Base-by-base conservation (phyloP, 1,284 basidiomycete species). In the Albatrellus sp. region DNA sequence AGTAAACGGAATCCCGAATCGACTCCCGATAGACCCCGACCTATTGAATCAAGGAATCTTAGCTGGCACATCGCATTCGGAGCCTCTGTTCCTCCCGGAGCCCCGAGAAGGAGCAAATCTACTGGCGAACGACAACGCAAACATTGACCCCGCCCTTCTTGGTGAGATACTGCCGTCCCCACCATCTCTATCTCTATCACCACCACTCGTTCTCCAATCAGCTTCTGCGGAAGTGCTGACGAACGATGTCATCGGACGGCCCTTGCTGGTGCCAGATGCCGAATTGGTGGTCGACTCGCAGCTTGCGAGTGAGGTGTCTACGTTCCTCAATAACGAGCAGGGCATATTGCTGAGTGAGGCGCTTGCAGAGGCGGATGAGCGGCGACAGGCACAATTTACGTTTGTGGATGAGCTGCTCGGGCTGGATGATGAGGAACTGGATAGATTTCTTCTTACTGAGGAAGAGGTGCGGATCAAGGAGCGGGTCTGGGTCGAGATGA, bases 401-500 rank as follows among this genome's bases (percentile, higher is more conserved):
- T 64, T 68, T 17, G 72, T 73, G 5, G 77, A 79, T 47, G 84
- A 89, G 47, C 67, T 94, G 37, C 60, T 71, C 16, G 90, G 84
- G 33, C 67, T 98, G 20, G 88, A 98, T 63, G 96, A 98, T 55
- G 90, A 84, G 6, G 96, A 99, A 61, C 70, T 98, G 38, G 90
- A 98, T 59, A 68, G 66, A 20, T 91, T 89, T 66, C 71, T 96
- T 47, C 65, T 97, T 40, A 81, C 74, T 10, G 81, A 88, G 39
- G 87, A 89, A 20, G 94, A 98, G 62, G 83, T 90, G 5, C 78
- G 75, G 58, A 75, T 91, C 57, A 96, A 93, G 60, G 91, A 94
- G 57, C 80, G 92, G 20, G 80, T 98, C 14, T 98, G 96, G 96
- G 88, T 98, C 49, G 91, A 94, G 63, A 73, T 92, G 59, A 98